These are phyloP conservation scores for Ophiorrhiza pumila DNA, from an alignment of 257 asterid genomes.

Conservation along the genomic window DNA sequence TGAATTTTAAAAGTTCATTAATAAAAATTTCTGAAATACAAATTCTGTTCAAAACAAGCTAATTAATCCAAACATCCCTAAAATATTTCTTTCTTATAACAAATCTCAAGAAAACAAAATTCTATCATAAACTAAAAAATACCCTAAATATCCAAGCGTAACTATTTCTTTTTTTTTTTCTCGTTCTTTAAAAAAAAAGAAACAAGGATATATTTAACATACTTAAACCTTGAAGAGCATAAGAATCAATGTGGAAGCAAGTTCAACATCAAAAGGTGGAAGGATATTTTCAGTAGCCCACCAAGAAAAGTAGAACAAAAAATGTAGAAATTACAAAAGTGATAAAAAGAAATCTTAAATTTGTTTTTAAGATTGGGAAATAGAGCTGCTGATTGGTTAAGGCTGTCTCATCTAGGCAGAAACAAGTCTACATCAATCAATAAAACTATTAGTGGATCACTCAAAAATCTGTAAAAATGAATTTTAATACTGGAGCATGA, in stretches of 20 bases:
- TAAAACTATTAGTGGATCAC: constrained; percentile 10
- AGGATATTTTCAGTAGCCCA: neutral
- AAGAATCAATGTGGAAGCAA: neutral
- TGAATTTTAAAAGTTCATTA: too few species aligned
- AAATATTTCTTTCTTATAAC: too few species aligned
- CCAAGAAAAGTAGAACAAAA: neutral
- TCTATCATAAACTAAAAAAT: neutral
- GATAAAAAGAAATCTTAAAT: too few species aligned
- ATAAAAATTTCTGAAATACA: too few species aligned
- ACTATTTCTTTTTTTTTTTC: neutral
- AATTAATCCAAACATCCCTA: too few species aligned
- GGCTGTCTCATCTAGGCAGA: neutral
- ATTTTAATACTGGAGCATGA: neutral
- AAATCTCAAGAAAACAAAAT: too few species aligned
- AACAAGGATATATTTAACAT: too few species aligned
- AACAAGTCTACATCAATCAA: neutral
- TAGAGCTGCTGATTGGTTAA: neutral
- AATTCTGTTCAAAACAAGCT: too few species aligned
- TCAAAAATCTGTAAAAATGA: neutral
- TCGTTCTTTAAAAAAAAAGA: too few species aligned
- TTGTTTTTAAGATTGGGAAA: neutral
- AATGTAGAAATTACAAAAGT: neutral
- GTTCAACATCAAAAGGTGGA: neutral
- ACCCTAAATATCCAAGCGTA: neutral
- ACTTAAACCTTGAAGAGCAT: neutral